Conservation (phyloP, 2,329 filamentous ascomycete species). For the Colletotrichum liaoningense region DNA sequence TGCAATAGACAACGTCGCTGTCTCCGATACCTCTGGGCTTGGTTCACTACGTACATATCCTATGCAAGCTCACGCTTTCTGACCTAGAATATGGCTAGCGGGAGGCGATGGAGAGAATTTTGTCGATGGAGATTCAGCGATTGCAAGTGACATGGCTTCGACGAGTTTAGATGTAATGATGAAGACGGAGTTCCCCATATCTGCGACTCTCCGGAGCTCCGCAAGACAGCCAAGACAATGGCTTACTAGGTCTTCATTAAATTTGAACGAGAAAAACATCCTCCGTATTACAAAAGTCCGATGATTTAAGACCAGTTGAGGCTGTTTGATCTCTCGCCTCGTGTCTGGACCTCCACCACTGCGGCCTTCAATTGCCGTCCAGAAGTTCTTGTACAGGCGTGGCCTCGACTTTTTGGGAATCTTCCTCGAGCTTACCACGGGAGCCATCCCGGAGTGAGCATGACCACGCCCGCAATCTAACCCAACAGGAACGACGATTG, state of each 20-base stretch:
- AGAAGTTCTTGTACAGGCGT: neutral
- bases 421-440: neutral
- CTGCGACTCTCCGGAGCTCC: neutral
- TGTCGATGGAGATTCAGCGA: neutral
- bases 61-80: no score
- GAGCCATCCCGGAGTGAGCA: no score
- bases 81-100: no score
- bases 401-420: neutral
- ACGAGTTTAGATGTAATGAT: neutral
- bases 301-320: no score
- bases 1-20: neutral
- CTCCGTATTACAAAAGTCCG: no score
- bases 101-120: no score
- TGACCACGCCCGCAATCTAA: neutral
- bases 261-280: no score
- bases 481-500: neutral
- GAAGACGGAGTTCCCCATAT: neutral
- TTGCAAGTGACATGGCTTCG: neutral
- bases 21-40: neutral
- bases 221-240: neutral
- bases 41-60: no score
- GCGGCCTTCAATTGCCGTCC: neutral
- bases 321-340: neutral
- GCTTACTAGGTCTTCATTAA: no score
- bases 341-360: neutral